Percentiles rank a stretch among this genome's conserved stretches.
phyloP scores from a whole-genome alignment of 306 rosid species.

The Senna tora region DNA sequence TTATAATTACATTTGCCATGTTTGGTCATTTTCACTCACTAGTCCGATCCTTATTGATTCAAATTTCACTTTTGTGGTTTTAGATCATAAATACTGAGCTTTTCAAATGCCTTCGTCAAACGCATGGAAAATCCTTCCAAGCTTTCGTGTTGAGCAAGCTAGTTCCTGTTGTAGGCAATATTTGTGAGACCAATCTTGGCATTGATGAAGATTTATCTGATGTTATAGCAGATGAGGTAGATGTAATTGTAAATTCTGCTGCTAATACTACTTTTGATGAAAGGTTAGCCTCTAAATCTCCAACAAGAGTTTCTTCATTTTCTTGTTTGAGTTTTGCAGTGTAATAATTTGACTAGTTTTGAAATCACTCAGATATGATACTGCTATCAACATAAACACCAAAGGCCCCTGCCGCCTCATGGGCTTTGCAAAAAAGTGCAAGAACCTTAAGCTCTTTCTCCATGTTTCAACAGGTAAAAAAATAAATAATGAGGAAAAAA shows the following conservation, averaged over 20 bases:
- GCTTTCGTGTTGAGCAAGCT: conserved; percentile 86
- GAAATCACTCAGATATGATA: conserved; percentile 68
- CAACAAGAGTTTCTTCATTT: conserved; percentile 1
- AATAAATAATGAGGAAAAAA: not conserved
- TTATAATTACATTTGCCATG: conserved; percentile 5
- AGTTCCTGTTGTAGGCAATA: conserved; percentile 82
- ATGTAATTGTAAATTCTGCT: conserved; percentile 88
- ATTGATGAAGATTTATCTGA: conserved; percentile 52
- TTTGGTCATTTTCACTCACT: conserved; percentile 19
- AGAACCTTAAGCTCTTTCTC: conserved; percentile 82
- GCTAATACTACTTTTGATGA: conserved; percentile 95
- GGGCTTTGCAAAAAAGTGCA: conserved; percentile 80
- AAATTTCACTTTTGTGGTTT: conserved; percentile 18
- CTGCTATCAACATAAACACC: conserved; percentile 85
- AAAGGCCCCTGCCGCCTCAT: conserved; percentile 84
- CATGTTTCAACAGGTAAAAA: conserved; percentile 89
- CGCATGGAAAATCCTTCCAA: conserved; percentile 79
- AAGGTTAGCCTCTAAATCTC: conserved; percentile 52
- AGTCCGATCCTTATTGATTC: conserved; percentile 11
- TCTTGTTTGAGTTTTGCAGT: conserved; percentile 9
- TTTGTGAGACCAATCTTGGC: conserved; percentile 81
- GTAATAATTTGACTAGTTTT: conserved; percentile 12
- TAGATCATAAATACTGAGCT: conserved; percentile 87
- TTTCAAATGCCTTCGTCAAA: conserved; percentile 76
- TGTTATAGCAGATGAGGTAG: conserved; percentile 71